These are phyloP conservation scores for Coprinopsis marcescibilis DNA, from an alignment of 768 basidiomycete species.

Conservation along the genomic window DNA sequence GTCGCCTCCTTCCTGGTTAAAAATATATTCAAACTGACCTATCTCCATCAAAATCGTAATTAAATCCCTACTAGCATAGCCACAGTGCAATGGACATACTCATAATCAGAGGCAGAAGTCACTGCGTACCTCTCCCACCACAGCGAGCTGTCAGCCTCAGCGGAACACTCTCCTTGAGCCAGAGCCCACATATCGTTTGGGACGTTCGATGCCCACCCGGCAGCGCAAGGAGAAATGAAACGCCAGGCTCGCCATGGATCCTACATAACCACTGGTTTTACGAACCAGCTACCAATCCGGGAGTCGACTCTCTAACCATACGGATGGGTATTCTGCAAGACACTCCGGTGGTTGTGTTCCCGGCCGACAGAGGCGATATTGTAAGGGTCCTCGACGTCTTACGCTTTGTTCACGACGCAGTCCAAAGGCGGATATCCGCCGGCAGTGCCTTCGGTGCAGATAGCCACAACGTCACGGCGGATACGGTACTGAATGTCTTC, in stretches of 20 bases:
- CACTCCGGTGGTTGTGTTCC: conserved; percentile 8
- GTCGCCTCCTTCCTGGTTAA: no score
- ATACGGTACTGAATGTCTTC: no score
- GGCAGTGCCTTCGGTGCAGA: no score
- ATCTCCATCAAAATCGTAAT: no score
- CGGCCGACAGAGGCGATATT: background rate
- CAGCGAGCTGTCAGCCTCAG: no score
- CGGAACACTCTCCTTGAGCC: no score
- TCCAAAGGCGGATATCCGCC: background rate
- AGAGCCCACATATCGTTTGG: background rate
- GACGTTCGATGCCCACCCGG: background rate
- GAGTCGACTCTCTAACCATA: conserved; percentile 4
- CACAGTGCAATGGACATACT: no score
- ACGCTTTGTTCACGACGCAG: background rate
- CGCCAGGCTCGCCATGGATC: background rate
- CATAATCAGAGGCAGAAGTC: no score
- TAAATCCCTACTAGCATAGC: no score
- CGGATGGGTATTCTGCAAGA: conserved; percentile 1
- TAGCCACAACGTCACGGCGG: no score
- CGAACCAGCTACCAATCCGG: background rate
- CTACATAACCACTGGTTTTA: conserved; percentile 1
- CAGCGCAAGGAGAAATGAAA: background rate
- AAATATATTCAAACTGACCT: no score
- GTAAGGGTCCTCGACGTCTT: conserved; percentile 4
- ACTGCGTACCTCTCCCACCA: no score